phyloP scores from a whole-genome alignment of 116 monocot species.

The Papilionanthe hybrid region DNA sequence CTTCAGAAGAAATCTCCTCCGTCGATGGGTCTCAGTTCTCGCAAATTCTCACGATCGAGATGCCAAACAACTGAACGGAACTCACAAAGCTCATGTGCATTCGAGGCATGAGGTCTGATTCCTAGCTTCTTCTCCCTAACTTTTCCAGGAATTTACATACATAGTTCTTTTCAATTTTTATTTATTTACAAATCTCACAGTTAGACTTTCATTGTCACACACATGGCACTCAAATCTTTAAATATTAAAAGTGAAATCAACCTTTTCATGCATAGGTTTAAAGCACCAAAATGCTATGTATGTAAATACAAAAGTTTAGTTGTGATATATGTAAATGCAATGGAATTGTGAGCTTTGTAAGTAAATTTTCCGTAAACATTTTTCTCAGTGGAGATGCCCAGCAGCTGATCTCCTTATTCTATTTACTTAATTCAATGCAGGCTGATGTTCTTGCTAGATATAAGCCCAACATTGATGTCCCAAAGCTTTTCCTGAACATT shows the following conservation, averaged over 20 bases:
- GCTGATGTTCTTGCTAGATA: slow-evolving; percentile 77
- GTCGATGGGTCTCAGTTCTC: slow-evolving; percentile 54
- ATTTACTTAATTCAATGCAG: slow-evolving; percentile 24
- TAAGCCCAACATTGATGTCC: slow-evolving; percentile 51
- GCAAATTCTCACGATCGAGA: slow-evolving; percentile 70
- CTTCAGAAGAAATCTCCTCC: slow-evolving; percentile 79
- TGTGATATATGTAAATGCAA: too few species aligned
- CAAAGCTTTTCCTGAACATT: slow-evolving; percentile 36
- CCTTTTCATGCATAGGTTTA: too few species aligned
- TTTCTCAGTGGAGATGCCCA: not conserved
- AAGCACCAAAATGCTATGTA: too few species aligned
- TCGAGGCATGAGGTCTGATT: slow-evolving; percentile 55
- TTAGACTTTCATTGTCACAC: too few species aligned
- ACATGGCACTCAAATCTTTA: too few species aligned
- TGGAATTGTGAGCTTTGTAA: too few species aligned
- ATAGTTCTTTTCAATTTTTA: too few species aligned
- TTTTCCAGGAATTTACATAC: too few species aligned
- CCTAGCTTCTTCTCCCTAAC: not conserved
- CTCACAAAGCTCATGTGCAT: slow-evolving; percentile 94
- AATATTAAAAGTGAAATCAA: too few species aligned
- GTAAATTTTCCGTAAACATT: too few species aligned
- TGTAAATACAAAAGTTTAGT: too few species aligned
- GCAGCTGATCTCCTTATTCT: not conserved
- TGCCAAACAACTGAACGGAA: slow-evolving; percentile 74
- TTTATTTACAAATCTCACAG: too few species aligned